A percentile compares a stretch with the other conserved stretches of the same genome.
phyloP scores from a whole-genome alignment of 2,329 filamentous ascomycete species.

The Xylariaceae sp. region DNA sequence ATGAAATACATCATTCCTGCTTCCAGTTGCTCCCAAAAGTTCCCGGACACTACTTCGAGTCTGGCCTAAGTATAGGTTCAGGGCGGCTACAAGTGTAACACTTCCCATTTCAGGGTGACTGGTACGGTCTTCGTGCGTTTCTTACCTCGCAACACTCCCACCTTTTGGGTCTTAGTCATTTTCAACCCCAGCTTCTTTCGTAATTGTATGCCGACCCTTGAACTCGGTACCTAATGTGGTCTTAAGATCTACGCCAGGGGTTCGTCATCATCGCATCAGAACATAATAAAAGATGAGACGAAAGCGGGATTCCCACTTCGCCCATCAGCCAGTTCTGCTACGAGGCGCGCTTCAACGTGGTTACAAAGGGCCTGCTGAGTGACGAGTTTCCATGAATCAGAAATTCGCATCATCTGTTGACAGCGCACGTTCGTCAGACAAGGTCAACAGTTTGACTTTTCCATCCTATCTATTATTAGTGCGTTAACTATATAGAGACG shows the following conservation, averaged over 20 bases:
- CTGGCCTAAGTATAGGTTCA: no score
- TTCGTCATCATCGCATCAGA: slow-evolving; percentile 11
- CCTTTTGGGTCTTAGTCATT: background rate
- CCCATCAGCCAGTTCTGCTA: slow-evolving; percentile 9
- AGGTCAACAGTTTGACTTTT: no score
- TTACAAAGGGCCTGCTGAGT: slow-evolving; percentile 7
- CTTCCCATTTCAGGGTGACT: no score
- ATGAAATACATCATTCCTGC: background rate
- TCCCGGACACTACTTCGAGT: background rate
- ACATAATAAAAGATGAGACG: slow-evolving; percentile 22
- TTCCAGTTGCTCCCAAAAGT: background rate
- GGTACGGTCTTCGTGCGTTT: no score
- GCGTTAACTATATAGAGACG: no score
- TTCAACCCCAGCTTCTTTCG: no score
- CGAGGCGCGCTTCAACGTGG: slow-evolving; percentile 12
- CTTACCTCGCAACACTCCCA: background rate
- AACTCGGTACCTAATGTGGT: slow-evolving; percentile 4
- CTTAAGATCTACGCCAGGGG: slow-evolving; percentile 13
- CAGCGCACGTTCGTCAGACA: no score
- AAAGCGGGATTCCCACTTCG: slow-evolving; percentile 11
- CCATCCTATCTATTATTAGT: no score
- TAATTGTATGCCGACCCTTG: no score
- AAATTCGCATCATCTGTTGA: background rate
- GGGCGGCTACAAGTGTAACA: background rate
- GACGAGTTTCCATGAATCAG: slow-evolving; percentile 14